These are phyloP conservation scores for Ramularia collo-cygni DNA, from an alignment of 2,329 filamentous ascomycete genomes.

Conservation along the genomic window DNA sequence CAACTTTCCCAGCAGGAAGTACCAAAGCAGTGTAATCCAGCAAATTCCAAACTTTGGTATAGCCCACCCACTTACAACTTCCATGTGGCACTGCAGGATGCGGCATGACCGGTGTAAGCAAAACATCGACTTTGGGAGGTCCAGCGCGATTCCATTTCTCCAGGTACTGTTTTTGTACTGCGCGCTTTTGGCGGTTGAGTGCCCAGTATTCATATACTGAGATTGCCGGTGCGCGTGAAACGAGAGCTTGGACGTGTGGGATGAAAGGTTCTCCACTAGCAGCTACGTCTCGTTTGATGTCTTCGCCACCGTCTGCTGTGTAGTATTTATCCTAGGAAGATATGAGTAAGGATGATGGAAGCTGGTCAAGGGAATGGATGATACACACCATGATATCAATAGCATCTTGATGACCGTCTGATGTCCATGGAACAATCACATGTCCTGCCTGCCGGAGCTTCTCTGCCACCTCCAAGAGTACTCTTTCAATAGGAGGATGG, in stretches of 20 bases:
- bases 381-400: slow-evolving; percentile 47
- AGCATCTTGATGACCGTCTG: slow-evolving; percentile 47
- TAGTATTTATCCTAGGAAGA: slow-evolving; percentile 51
- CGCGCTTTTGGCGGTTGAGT: slow-evolving; percentile 52
- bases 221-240: slow-evolving; percentile 48
- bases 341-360: too few species aligned
- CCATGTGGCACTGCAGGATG: slow-evolving; percentile 49
- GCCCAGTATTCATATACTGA: slow-evolving; percentile 63
- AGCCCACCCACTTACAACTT: slow-evolving; percentile 25
- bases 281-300: slow-evolving; percentile 50
- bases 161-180: slow-evolving; percentile 49
- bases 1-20: slow-evolving; percentile 47
- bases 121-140: slow-evolving; percentile 45
- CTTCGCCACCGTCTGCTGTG: slow-evolving; percentile 56
- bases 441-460: slow-evolving; percentile 30
- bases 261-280: slow-evolving; percentile 54
- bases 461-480: slow-evolving; percentile 9
- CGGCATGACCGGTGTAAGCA: slow-evolving; percentile 55
- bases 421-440: slow-evolving; percentile 36
- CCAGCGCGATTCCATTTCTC: slow-evolving; percentile 50
- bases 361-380: neutral
- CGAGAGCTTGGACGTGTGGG: slow-evolving; percentile 51
- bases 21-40: slow-evolving; percentile 53
- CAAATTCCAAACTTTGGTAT: slow-evolving; percentile 29
- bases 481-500: slow-evolving; percentile 19